A percentile compares a stretch with the other conserved stretches of the same genome.
Evolutionary conservation across 768 basidiomycete species (phyloP).

Genomic region (Psilocybe sp.): DNA sequence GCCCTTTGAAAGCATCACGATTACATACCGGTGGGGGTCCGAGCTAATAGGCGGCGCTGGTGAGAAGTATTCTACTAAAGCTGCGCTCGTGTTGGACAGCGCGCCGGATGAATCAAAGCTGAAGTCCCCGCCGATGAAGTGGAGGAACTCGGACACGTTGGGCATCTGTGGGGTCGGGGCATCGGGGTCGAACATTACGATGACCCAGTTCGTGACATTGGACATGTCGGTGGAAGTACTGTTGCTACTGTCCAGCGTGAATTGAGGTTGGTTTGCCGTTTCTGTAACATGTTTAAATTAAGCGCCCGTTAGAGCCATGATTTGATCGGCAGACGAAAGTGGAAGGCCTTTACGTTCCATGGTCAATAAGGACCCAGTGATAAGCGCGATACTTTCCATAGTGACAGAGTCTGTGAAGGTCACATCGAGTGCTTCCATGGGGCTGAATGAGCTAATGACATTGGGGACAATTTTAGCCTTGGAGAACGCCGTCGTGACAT

Average conservation of each 20-base stretch:
- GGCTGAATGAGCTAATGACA: slow-evolving; percentile 36
- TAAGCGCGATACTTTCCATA: slow-evolving; percentile 25
- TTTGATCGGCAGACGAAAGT: background rate
- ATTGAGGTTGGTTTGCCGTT: slow-evolving; percentile 31
- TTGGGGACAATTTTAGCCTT: slow-evolving; percentile 38
- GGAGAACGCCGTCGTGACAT: slow-evolving; percentile 31
- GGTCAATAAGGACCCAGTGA: slow-evolving; percentile 33
- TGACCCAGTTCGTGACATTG: slow-evolving; percentile 29
- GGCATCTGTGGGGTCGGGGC: slow-evolving; percentile 38
- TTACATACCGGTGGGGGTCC: slow-evolving; percentile 40
- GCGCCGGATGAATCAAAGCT: slow-evolving; percentile 23
- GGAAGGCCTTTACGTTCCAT: slow-evolving; percentile 29
- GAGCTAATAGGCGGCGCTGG: slow-evolving; percentile 40
- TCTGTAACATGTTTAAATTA: slow-evolving; percentile 15
- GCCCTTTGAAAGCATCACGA: slow-evolving; percentile 1
- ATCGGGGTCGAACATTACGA: slow-evolving; percentile 42
- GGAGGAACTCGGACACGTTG: slow-evolving; percentile 33
- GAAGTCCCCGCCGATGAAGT: slow-evolving; percentile 40
- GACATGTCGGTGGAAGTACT: slow-evolving; percentile 18
- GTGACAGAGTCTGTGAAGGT: slow-evolving; percentile 33
- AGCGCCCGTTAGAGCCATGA: background rate
- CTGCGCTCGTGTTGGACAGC: slow-evolving; percentile 35
- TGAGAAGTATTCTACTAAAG: slow-evolving; percentile 35
- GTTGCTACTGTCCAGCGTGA: slow-evolving; percentile 22
- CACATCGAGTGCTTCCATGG: slow-evolving; percentile 31